A percentile compares a stretch with the other conserved stretches of the same genome.
These are phyloP conservation scores for Acaromyces ingoldii DNA, from an alignment of 1,284 basidiomycete genomes.

Conservation along the genomic window DNA sequence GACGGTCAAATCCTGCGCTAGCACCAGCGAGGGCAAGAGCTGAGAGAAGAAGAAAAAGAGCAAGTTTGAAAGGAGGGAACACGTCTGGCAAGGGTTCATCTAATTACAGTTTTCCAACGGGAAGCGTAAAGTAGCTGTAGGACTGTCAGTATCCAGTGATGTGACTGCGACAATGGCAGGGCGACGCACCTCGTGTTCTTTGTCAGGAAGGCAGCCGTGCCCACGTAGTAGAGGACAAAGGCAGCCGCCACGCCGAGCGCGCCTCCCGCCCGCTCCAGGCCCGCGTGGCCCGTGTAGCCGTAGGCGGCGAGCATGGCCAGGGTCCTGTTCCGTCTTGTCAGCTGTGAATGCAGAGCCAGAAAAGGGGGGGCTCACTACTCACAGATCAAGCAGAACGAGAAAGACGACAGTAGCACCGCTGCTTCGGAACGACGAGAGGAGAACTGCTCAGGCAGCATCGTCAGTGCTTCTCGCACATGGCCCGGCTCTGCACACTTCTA, in stretches of 20 bases:
- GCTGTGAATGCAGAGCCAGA: background rate
- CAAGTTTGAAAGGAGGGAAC: too few species aligned
- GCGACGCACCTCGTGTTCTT: slow-evolving; percentile 33
- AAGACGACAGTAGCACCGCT: slow-evolving; percentile 5
- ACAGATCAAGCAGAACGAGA: slow-evolving; percentile 1
- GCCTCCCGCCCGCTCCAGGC: slow-evolving; percentile 19
- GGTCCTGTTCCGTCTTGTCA: slow-evolving; percentile 2
- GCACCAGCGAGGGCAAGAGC: too few species aligned
- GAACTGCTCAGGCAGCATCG: background rate
- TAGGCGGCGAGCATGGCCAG: slow-evolving; percentile 7
- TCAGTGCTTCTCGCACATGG: background rate
- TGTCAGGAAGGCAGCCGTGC: slow-evolving; percentile 18
- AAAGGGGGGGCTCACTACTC: background rate
- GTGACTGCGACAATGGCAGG: slow-evolving; percentile 18
- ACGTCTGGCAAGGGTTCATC: too few species aligned
- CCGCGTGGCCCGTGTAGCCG: slow-evolving; percentile 8
- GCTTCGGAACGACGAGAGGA: background rate
- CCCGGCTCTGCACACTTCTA: background rate
- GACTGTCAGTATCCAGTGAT: too few species aligned
- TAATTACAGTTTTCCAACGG: too few species aligned
- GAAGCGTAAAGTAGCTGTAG: too few species aligned
- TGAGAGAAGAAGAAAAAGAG: too few species aligned
- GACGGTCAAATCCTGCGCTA: too few species aligned
- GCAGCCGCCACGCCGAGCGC: slow-evolving; percentile 26
- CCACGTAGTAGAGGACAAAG: slow-evolving; percentile 27